Percentiles rank a stretch among this genome's conserved stretches.
Conservation (phyloP, 306 rosid species). For the Begonia fuchsioides region DNA sequence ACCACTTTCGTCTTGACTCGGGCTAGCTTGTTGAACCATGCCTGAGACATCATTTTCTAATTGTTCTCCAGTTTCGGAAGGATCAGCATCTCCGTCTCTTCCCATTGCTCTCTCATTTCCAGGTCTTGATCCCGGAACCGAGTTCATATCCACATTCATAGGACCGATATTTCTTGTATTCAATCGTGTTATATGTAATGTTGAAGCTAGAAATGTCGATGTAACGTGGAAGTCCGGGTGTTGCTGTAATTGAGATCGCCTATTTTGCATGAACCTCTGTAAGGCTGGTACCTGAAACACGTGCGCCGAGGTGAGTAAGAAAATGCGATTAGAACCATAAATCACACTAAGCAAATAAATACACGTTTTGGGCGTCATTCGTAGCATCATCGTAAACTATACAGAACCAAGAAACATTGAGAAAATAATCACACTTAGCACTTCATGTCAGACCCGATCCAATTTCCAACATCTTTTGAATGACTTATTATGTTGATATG, state of each 20-base stretch:
- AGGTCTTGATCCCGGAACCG: conserved; percentile 46
- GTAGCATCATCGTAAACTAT: too few relatives aligned
- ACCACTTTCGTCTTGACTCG: conserved; percentile 47
- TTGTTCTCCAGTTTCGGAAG: conserved; percentile 24
- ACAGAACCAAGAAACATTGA: too few relatives aligned
- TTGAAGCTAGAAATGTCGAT: conserved; percentile 89
- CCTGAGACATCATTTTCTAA: conserved; percentile 25
- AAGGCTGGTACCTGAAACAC: conserved; percentile 69
- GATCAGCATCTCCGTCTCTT: conserved; percentile 25
- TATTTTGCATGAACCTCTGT: conserved; percentile 85
- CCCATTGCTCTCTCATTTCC: conserved; percentile 29
- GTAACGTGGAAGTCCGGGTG: conserved; percentile 95
- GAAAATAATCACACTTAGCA: too few relatives aligned
- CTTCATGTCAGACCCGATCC: too few relatives aligned
- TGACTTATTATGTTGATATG: too few relatives aligned
- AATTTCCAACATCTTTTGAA: too few relatives aligned
- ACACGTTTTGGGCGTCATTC: too few relatives aligned
- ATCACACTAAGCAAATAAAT: too few relatives aligned
- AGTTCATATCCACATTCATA: conserved; percentile 21
- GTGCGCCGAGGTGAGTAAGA: too few relatives aligned
- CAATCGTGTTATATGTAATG: conserved; percentile 88
- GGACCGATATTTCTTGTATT: conserved; percentile 67
- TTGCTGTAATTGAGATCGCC: conserved; percentile 79
- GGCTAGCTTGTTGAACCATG: conserved; percentile 33
- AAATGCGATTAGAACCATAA: too few relatives aligned